Base-by-base conservation (phyloP, 768 basidiomycete genomes). In the Phanerochaete carnosa region DNA sequence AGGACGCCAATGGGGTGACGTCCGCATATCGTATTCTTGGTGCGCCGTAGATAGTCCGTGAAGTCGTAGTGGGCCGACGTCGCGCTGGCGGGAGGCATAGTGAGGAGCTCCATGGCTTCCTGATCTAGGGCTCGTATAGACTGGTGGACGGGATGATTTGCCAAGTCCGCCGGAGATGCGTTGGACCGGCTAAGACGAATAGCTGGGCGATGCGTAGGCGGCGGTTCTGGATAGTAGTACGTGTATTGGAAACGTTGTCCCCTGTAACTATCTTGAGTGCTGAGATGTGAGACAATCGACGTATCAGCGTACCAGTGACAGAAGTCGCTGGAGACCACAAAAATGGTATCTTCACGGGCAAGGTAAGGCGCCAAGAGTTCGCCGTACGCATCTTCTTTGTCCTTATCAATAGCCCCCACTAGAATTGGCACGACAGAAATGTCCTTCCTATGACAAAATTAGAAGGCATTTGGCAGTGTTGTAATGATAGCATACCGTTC, bases 1-100 rank as follows among this genome's bases (percentile, higher is more conserved):
- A 99, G 77, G 4, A 98, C 92, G 0, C 94, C 93, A 55, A 99
- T 98, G 0, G 97, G 94, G 68, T 98, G 95, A 39, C 97, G 81
- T 2, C 97, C 97, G 70, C 97, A 99, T 47, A 99, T 97, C 0
- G 97, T 98, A 75, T 99, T 99, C 75, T 88, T 85, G 33, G 93
- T 95, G 60, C 78, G 75, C 13, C 76, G 69, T 1, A 94, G 80
- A 70, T 95, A 94, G 6, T 77, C 75, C 1, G 83, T 77, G 68
- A 95, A 95, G 23, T 77, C 71, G 3, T 63, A 62, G 66, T 94
- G 92, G 0, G 88, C 84, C 28, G 78, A 73, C 8, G 71, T 71
- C 0, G 84, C 83, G 30, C 76, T 78, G n/a, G 73, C 73, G 2
- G 84, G 79, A 5, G 85, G 81, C 56, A 87, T 67, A 1, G 84